These are phyloP conservation scores for Takashimella tepidaria DNA, from an alignment of 1,284 basidiomycete species.

Conservation along the genomic window DNA sequence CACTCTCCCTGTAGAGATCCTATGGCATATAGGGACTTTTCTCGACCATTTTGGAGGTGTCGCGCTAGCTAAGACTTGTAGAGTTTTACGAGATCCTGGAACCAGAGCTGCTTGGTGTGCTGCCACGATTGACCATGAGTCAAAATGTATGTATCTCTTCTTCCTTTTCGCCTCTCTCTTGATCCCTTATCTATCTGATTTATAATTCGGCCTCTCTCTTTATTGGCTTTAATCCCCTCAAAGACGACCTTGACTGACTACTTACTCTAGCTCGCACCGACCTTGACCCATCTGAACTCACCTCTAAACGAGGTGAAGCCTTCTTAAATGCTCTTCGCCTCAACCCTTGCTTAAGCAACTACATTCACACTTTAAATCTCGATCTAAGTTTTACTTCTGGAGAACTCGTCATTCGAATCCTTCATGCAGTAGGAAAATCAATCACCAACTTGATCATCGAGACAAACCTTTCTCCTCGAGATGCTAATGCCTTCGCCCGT, in stretches of 20 bases:
- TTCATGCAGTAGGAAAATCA: not conserved
- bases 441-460: not conserved
- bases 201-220: too few species aligned
- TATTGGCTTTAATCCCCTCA: too few species aligned
- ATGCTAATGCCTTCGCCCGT: not conserved
- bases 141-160: too few species aligned
- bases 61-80: not conserved
- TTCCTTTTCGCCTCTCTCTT: too few species aligned
- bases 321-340: not conserved
- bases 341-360: not conserved
- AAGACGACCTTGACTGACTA: too few species aligned
- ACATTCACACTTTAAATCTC: not conserved
- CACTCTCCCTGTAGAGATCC: not conserved
- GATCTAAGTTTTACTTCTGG: not conserved
- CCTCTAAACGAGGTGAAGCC: not conserved
- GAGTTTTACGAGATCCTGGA: not conserved
- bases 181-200: too few species aligned
- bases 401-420: not conserved
- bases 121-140: not conserved
- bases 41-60: not conserved
- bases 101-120: not conserved
- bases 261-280: too few species aligned
- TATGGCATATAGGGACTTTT: not conserved
- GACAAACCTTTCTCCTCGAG: not conserved
- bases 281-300: too few species aligned